Evolutionary conservation across 805 yeast genomes (phyloP).

Genomic region (Vanderwaltozyma verrucispora): DNA sequence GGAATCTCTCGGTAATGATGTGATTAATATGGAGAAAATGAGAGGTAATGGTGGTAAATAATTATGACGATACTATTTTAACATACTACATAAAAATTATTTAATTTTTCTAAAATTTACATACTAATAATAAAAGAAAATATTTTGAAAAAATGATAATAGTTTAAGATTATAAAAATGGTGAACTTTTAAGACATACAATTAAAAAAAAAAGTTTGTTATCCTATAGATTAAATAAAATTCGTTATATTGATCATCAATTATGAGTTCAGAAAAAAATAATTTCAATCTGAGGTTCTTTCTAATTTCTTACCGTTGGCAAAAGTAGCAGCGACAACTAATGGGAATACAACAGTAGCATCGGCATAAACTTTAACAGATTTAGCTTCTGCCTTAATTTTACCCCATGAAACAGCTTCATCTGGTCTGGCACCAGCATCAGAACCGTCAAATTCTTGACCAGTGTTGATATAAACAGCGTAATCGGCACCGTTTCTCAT

Average conservation of each 20-base stretch:
- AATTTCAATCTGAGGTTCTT: conserved; percentile 2
- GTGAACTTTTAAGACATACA: too few species aligned
- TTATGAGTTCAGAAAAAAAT: background rate
- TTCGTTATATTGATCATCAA: conserved; percentile 2
- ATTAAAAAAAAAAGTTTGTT: background rate
- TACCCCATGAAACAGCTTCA: conserved; percentile 99
- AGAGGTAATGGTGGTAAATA: conserved; percentile 37
- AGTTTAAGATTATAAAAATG: too few species aligned
- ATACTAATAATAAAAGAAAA: too few species aligned
- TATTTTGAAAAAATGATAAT: too few species aligned
- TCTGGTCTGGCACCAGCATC: conserved; percentile 99
- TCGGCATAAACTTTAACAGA: conserved; percentile 91
- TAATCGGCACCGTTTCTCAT: conserved; percentile 99
- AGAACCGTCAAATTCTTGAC: conserved; percentile 97
- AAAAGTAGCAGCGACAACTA: conserved; percentile 96
- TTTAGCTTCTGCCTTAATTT: conserved; percentile 88
- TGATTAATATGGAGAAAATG: conserved; percentile 63
- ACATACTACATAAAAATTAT: too few species aligned
- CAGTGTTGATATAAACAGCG: conserved; percentile 95
- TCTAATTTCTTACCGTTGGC: conserved; percentile 40
- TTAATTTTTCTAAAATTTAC: too few species aligned
- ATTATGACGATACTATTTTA: background rate
- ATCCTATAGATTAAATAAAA: conserved; percentile 1
- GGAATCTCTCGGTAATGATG: conserved; percentile 63
- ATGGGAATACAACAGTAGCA: conserved; percentile 88